Evolutionary conservation across 108 stramenopile genomes (phyloP).

Genomic region (Nitzschia sp.): DNA sequence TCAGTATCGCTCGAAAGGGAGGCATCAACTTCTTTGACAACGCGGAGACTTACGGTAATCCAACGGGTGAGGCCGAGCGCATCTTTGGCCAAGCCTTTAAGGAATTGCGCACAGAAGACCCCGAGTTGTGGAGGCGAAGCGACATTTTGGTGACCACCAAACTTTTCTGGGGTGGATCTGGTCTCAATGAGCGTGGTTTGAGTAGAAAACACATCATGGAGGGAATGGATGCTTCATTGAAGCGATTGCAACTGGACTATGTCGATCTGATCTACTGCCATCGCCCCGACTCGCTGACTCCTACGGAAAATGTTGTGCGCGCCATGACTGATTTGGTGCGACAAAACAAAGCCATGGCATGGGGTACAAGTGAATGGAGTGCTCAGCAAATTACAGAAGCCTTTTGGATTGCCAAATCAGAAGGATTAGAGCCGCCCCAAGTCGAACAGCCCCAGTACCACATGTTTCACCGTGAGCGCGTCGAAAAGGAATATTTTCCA

Average conservation of each 20-base stretch:
- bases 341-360: slow-evolving; percentile 41
- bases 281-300: slow-evolving; percentile 37
- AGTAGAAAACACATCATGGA: slow-evolving; percentile 45
- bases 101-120: slow-evolving; percentile 41
- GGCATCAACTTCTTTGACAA: slow-evolving; percentile 53
- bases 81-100: slow-evolving; percentile 43
- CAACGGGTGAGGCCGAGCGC: slow-evolving; percentile 42
- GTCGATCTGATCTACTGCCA: slow-evolving; percentile 49
- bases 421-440: slow-evolving; percentile 37
- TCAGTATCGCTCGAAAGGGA: slow-evolving; percentile 39
- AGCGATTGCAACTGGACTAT: slow-evolving; percentile 41
- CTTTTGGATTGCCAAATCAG: slow-evolving; percentile 30
- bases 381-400: slow-evolving; percentile 54
- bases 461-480: slow-evolving; percentile 48
- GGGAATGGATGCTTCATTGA: slow-evolving; percentile 35
- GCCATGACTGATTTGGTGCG: slow-evolving; percentile 52
- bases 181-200: slow-evolving; percentile 42
- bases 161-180: slow-evolving; percentile 45
- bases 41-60: slow-evolving; percentile 44
- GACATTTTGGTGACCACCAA: slow-evolving; percentile 47
- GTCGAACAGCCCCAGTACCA: slow-evolving; percentile 52
- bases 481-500: slow-evolving; percentile 50
- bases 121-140: slow-evolving; percentile 39
- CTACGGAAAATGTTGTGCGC: slow-evolving; percentile 42
- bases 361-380: slow-evolving; percentile 49